phyloP scores from a whole-genome alignment of 495 filamentous ascomycete genomes.

The Aspergillus hancockii region DNA sequence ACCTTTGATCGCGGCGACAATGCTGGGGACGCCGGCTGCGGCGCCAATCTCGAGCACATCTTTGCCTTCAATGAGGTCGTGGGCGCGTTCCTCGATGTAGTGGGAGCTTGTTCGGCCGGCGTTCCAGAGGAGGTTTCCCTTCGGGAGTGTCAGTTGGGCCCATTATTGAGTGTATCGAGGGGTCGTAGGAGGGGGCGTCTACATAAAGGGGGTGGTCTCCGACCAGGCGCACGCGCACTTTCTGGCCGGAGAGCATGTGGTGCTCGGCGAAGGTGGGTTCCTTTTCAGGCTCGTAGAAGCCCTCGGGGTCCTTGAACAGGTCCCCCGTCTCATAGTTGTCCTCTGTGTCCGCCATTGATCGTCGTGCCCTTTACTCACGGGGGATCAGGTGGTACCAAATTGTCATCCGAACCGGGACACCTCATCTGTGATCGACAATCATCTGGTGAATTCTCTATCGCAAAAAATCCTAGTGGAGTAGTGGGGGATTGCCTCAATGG shows the following conservation, averaged over 20 bases:
- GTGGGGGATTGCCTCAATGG: conserved; percentile 13
- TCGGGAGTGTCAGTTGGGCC: conserved; percentile 5
- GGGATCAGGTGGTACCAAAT: background rate
- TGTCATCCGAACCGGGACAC: background rate
- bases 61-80: conserved; percentile 54
- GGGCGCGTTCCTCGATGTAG: conserved; percentile 70
- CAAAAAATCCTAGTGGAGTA: conserved; percentile 10
- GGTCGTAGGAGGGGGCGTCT: conserved; percentile 26
- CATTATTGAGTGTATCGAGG: conserved; percentile 3
- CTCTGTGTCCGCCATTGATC: conserved; percentile 26
- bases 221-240: conserved; percentile 75
- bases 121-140: conserved; percentile 90
- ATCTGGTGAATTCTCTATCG: conserved; percentile 16
- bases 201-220: conserved; percentile 89
- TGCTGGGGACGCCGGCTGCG: conserved; percentile 79
- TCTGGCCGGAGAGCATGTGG: conserved; percentile 63
- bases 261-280: conserved; percentile 68
- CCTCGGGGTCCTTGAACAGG: conserved; percentile 77
- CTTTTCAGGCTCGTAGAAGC: conserved; percentile 72
- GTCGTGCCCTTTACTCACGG: conserved; percentile 1
- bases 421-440: conserved; percentile 1
- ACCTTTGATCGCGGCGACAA: conserved; percentile 72
- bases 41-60: conserved; percentile 87
- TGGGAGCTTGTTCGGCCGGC: conserved; percentile 71
- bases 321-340: conserved; percentile 48